phyloP scores from a whole-genome alignment of 805 yeast genomes.

The Starmerella bombicola region DNA sequence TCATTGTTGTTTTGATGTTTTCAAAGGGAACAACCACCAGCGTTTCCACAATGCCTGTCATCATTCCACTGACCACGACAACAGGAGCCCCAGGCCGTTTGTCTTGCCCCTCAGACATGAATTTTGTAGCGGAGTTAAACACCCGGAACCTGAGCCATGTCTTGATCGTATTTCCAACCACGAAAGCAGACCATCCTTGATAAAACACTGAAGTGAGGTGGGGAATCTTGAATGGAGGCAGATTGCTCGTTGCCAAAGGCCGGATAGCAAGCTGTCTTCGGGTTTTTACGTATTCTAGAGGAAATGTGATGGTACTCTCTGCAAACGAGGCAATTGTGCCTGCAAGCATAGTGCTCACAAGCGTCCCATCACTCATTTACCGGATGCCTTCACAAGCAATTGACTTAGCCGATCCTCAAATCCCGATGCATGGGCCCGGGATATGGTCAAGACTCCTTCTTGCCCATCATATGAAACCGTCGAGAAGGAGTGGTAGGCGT shows the following conservation, averaged over 20 bases:
- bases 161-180: conserved; percentile 61
- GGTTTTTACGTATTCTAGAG: conserved; percentile 32
- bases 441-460: too few relatives aligned
- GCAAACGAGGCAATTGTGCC: conserved; percentile 30
- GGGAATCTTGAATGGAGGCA: conserved; percentile 19
- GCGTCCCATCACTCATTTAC: conserved; percentile 15
- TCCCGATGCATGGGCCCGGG: too few relatives aligned
- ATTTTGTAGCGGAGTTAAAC: conserved; percentile 61
- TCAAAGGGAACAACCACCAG: conserved; percentile 76
- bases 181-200: conserved; percentile 63
- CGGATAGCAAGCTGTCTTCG: conserved; percentile 28
- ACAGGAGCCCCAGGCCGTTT: conserved; percentile 41
- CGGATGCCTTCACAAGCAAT: too few relatives aligned
- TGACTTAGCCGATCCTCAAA: too few relatives aligned
- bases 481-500: too few relatives aligned
- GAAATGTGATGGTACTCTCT: conserved; percentile 32
- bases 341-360: conserved; percentile 30
- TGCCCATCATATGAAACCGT: too few relatives aligned
- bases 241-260: conserved; percentile 8
- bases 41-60: conserved; percentile 76
- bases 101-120: conserved; percentile 38
- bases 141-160: conserved; percentile 60
- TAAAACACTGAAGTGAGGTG: conserved; percentile 25
- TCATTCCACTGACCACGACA: conserved; percentile 62
- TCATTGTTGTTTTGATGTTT: conserved; percentile 60